Evolutionary conservation across 2,329 filamentous ascomycete genomes (phyloP).

Genomic region (Ciborinia camelliae): DNA sequence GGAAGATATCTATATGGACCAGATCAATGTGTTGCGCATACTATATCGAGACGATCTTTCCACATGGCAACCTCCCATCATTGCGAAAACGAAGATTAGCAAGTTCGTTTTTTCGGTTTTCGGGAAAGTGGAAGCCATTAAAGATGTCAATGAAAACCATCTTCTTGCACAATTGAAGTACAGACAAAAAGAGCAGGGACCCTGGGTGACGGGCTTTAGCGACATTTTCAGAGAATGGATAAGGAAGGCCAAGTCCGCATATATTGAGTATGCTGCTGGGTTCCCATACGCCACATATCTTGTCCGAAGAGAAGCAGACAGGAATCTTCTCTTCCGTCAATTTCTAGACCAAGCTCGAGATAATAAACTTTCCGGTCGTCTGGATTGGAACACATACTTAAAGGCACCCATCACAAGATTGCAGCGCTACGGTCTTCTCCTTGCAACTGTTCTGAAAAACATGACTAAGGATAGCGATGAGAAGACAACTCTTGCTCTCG

Average conservation of each 20-base stretch:
- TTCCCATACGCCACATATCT: slow-evolving; percentile 82
- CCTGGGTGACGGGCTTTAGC: slow-evolving; percentile 90
- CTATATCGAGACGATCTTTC: slow-evolving; percentile 82
- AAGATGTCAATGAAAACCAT: slow-evolving; percentile 88
- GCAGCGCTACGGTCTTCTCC: slow-evolving; percentile 81
- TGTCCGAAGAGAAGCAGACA: slow-evolving; percentile 77
- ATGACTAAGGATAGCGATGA: slow-evolving; percentile 84
- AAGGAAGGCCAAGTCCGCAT: slow-evolving; percentile 81
- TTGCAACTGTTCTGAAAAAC: slow-evolving; percentile 79
- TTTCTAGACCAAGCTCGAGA: slow-evolving; percentile 79
- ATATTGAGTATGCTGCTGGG: slow-evolving; percentile 85
- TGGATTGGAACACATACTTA: slow-evolving; percentile 92
- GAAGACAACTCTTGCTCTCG: slow-evolving; percentile 76
- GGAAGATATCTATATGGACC: slow-evolving; percentile 86
- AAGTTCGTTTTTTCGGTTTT: slow-evolving; percentile 85
- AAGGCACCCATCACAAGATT: slow-evolving; percentile 91
- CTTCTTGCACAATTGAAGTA: slow-evolving; percentile 93
- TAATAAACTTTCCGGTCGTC: slow-evolving; percentile 74
- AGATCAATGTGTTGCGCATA: slow-evolving; percentile 78
- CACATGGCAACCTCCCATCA: slow-evolving; percentile 71
- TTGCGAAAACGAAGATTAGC: slow-evolving; percentile 71
- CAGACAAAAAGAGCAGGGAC: slow-evolving; percentile 92
- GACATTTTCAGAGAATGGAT: slow-evolving; percentile 99
- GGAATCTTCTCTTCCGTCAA: slow-evolving; percentile 79
- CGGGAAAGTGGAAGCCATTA: slow-evolving; percentile 83